Conservation (phyloP, 257 asterid genomes). For the Rubia yunnanensis region DNA sequence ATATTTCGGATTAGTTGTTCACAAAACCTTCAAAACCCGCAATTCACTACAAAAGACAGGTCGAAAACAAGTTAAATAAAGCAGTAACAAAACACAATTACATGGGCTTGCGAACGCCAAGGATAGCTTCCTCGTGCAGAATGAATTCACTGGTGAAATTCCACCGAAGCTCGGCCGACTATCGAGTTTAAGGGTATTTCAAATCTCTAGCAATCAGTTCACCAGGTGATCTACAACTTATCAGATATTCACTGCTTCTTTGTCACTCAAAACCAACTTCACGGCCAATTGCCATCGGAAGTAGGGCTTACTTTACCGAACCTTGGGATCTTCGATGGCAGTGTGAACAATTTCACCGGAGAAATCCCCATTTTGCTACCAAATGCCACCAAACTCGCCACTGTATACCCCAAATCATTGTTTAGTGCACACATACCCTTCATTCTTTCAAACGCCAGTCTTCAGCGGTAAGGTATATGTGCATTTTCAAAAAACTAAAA, state of each 20-base stretch:
- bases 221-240: conserved; percentile 14
- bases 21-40: too few relatives aligned
- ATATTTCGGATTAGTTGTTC: too few relatives aligned
- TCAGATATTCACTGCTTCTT: conserved; percentile 9
- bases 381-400: conserved; percentile 21
- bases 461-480: too few relatives aligned
- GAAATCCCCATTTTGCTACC: conserved; percentile 21
- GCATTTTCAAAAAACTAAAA: too few relatives aligned
- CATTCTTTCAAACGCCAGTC: too few relatives aligned
- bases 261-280: conserved; percentile 9
- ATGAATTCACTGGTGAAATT: conserved; percentile 15
- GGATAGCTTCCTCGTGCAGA: conserved; percentile 3
- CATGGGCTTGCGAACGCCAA: too few relatives aligned
- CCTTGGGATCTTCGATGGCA: conserved; percentile 10
- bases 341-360: conserved; percentile 17
- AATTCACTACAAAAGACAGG: too few relatives aligned
- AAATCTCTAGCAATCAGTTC: conserved; percentile 11
- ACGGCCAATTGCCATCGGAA: conserved; percentile 15
- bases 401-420: too few relatives aligned
- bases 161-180: conserved; percentile 14
- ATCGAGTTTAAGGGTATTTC: background rate
- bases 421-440: too few relatives aligned
- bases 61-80: too few relatives aligned
- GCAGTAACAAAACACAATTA: too few relatives aligned
- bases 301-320: conserved; percentile 21